phyloP scores from a whole-genome alignment of 2,329 filamentous ascomycete genomes.

The Trichoderma koningiopsis region DNA sequence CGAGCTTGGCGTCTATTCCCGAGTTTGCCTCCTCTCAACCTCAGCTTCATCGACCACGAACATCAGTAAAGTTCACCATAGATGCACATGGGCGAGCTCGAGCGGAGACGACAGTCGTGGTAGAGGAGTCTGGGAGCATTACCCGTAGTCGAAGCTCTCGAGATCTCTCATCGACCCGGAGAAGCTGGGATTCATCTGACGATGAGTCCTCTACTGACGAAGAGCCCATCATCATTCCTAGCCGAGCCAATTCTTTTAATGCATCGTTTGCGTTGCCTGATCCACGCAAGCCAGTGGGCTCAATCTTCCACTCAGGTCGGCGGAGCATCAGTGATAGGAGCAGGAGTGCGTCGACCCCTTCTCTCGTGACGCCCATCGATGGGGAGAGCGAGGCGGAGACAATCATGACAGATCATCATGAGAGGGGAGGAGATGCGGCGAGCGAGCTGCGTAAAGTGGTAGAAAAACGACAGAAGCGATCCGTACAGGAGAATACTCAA shows the following conservation, averaged over 20 bases:
- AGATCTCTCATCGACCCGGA: conserved; percentile 35
- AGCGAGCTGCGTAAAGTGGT: conserved; percentile 63
- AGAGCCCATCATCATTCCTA: conserved; percentile 66
- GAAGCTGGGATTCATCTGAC: conserved; percentile 51
- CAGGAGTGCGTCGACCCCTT: conserved; percentile 42
- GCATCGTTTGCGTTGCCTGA: conserved; percentile 60
- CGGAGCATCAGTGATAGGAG: conserved; percentile 55
- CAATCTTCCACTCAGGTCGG: conserved; percentile 51
- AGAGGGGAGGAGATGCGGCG: conserved; percentile 57
- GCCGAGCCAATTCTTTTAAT: conserved; percentile 56
- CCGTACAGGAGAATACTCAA: conserved; percentile 38
- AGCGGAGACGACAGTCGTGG: conserved; percentile 54
- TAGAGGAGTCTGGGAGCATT: conserved; percentile 38
- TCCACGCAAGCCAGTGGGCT: conserved; percentile 52
- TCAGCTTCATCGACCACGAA: conserved; percentile 43
- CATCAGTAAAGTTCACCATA: conserved; percentile 64
- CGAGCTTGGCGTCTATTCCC: conserved; percentile 60
- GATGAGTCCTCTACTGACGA: conserved; percentile 63
- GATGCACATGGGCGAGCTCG: conserved; percentile 62
- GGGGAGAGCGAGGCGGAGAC: conserved; percentile 63
- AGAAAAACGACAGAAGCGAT: conserved; percentile 52
- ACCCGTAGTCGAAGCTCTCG: conserved; percentile 37
- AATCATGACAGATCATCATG: conserved; percentile 50
- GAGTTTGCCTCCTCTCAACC: conserved; percentile 47
- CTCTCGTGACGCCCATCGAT: conserved; percentile 43